These are phyloP conservation scores for Anacardium occidentale DNA, from an alignment of 345 rosid species.

Conservation along the genomic window DNA sequence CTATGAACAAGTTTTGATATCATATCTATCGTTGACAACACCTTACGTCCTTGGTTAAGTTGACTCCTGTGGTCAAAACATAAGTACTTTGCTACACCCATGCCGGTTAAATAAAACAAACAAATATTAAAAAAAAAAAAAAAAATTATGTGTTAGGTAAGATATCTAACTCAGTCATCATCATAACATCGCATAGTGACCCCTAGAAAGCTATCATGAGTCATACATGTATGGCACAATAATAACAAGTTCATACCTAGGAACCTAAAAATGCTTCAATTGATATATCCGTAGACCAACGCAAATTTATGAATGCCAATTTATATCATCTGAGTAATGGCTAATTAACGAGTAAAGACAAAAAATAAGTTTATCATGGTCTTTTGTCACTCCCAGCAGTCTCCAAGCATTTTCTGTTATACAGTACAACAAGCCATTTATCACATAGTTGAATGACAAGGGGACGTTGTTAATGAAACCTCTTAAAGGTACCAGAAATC, in stretches of 20 bases:
- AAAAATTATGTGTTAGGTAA: background rate
- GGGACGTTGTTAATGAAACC: conserved; percentile 45
- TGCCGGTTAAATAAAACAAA: background rate
- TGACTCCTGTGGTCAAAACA: conserved; percentile 52
- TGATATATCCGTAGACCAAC: background rate
- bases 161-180: background rate
- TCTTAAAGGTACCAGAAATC: conserved; percentile 94
- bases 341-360: background rate
- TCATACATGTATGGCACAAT: background rate
- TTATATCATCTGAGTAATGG: background rate
- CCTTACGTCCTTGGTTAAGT: conserved; percentile 88
- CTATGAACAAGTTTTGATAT: conserved; percentile 71
- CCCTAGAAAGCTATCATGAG: background rate
- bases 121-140: too few relatives aligned
- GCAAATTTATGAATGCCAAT: background rate
- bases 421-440: background rate
- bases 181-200: background rate
- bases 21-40: conserved; percentile 72
- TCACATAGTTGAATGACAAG: conserved; percentile 10
- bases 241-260: background rate
- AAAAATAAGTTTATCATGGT: background rate
- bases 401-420: background rate
- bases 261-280: background rate
- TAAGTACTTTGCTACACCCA: conserved; percentile 7
- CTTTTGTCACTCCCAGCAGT: background rate